phyloP scores from a whole-genome alignment of 805 yeast species.

The Schwanniomyces vanrijiae region DNA sequence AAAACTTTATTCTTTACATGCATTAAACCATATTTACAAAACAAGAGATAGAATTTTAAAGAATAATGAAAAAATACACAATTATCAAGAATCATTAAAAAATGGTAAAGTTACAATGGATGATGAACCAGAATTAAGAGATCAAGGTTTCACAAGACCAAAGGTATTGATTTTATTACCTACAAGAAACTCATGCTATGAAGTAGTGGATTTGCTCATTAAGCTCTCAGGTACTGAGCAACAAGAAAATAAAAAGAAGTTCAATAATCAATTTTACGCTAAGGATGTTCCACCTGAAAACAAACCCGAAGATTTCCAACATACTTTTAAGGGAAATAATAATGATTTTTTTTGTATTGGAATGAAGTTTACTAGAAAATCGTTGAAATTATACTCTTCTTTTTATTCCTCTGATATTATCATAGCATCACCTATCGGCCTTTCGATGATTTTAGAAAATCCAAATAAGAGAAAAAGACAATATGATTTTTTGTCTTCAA shows the following conservation, averaged over 20 bases:
- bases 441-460: constrained; percentile 71
- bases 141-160: constrained; percentile 95
- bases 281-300: constrained; percentile 46
- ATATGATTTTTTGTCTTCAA: constrained; percentile 82
- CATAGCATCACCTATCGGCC: constrained; percentile 88
- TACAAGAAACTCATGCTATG: constrained; percentile 75
- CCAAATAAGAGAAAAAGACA: constrained; percentile 56
- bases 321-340: constrained; percentile 81
- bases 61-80: constrained; percentile 60
- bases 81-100: constrained; percentile 40
- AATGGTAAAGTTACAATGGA: constrained; percentile 28
- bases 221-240: constrained; percentile 66
- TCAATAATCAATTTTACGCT: constrained; percentile 65
- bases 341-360: constrained; percentile 92
- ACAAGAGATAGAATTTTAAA: constrained; percentile 84
- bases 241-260: constrained; percentile 78
- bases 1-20: constrained; percentile 67
- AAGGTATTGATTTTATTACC: constrained; percentile 82
- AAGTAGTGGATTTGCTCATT: constrained; percentile 62
- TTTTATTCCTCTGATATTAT: constrained; percentile 85
- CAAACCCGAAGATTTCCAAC: constrained; percentile 83
- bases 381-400: constrained; percentile 79
- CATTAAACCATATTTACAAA: constrained; percentile 78
- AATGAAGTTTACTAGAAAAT: constrained; percentile 84
- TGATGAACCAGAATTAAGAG: constrained; percentile 66